Evolutionary conservation across 1,139 yeast species (phyloP).

Genomic region (Zygosaccharomyces sapae): DNA sequence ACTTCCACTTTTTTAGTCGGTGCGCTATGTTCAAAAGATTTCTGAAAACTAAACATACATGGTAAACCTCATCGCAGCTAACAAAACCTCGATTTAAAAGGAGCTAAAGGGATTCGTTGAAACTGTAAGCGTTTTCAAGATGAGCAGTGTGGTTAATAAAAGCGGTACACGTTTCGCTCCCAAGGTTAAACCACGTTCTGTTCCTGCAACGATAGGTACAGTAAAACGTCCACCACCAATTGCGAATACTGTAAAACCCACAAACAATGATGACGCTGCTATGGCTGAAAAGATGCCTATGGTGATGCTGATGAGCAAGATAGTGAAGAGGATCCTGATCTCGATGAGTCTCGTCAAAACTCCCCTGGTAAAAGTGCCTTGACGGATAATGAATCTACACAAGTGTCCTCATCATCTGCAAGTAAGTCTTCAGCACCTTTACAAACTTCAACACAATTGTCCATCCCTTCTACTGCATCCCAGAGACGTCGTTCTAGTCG

Average conservation of each 20-base stretch:
- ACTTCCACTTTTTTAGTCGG: too few species aligned
- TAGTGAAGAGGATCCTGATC: slow-evolving; percentile 11
- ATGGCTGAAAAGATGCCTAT: slow-evolving; percentile 11
- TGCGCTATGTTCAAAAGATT: too few species aligned
- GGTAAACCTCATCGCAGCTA: not conserved
- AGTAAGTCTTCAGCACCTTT: slow-evolving; percentile 10
- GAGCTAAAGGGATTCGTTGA: not conserved
- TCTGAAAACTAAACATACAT: too few species aligned
- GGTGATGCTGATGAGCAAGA: slow-evolving; percentile 11
- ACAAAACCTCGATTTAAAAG: not conserved
- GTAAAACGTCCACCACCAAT: slow-evolving; percentile 9
- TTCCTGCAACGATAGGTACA: slow-evolving; percentile 16
- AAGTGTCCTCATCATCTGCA: slow-evolving; percentile 2
- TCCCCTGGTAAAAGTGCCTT: slow-evolving; percentile 10
- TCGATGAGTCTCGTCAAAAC: slow-evolving; percentile 8
- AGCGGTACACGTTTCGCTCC: slow-evolving; percentile 42
- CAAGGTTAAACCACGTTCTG: slow-evolving; percentile 39
- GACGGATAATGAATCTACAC: slow-evolving; percentile 4
- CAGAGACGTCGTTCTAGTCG: slow-evolving; percentile 28
- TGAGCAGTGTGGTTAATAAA: slow-evolving; percentile 39
- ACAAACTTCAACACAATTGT: slow-evolving; percentile 20
- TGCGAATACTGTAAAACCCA: slow-evolving; percentile 8
- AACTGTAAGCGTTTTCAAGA: slow-evolving; percentile 6
- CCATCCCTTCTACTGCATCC: slow-evolving; percentile 1
- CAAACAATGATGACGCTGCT: slow-evolving; percentile 10